phyloP scores from a whole-genome alignment of 805 yeast genomes.

The Peterozyma xylosa region DNA sequence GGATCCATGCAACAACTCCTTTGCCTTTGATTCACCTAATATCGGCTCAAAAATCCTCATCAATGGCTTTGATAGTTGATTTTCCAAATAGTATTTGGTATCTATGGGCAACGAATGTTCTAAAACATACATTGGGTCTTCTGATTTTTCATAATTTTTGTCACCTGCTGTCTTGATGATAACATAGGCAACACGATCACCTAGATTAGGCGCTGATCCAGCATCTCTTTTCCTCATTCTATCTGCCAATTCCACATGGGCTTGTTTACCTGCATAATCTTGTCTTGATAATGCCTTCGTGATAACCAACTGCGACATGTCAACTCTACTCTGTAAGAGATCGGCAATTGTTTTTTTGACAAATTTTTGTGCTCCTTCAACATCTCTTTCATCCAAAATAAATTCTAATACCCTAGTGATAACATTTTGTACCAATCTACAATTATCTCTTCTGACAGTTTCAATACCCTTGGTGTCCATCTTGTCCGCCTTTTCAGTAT shows the following conservation, averaged over 20 bases:
- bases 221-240: constrained; percentile 95
- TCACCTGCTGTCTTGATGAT: constrained; percentile 77
- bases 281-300: constrained; percentile 85
- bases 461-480: constrained; percentile 98
- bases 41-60: constrained; percentile 94
- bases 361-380: constrained; percentile 72
- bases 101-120: constrained; percentile 92
- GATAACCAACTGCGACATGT: constrained; percentile 87
- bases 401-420: constrained; percentile 83
- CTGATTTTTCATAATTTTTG: constrained; percentile 91
- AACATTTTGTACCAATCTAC: constrained; percentile 89
- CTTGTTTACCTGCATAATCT: constrained; percentile 94
- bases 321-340: constrained; percentile 82
- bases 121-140: constrained; percentile 89
- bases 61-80: constrained; percentile 87
- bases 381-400: constrained; percentile 83
- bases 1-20: constrained; percentile 71
- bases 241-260: constrained; percentile 94
- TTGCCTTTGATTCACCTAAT: constrained; percentile 77
- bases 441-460: constrained; percentile 96
- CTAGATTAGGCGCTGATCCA: constrained; percentile 94
- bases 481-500: constrained; percentile 85
- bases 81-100: constrained; percentile 87
- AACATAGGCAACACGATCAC: constrained; percentile 97
- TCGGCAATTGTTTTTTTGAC: constrained; percentile 88